Conservation (phyloP, 2,329 filamentous ascomycete species). For the Arthrobotrys sinensis region DNA sequence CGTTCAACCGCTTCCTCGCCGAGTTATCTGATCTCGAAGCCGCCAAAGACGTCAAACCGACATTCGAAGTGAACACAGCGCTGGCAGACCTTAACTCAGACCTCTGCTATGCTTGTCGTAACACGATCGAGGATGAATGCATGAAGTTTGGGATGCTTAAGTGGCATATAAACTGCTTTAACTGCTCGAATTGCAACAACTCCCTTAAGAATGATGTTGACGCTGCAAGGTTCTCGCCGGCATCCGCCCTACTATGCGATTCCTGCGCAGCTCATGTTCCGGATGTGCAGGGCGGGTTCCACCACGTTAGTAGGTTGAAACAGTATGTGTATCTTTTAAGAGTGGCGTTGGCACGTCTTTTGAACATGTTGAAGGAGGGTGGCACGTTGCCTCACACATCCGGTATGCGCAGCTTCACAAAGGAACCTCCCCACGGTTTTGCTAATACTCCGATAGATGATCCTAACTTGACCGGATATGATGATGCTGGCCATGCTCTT, state of each 20-base stretch:
- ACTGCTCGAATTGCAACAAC: constrained; percentile 78
- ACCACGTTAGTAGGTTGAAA: constrained; percentile 85
- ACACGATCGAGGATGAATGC: constrained; percentile 96
- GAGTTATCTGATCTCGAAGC: constrained; percentile 87
- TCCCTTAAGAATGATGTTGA: constrained; percentile 79
- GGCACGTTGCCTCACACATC: constrained; percentile 83
- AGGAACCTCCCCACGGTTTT: constrained; percentile 21
- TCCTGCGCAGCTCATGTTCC: constrained; percentile 75
- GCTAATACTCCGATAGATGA: constrained; percentile 73
- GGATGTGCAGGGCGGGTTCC: constrained; percentile 76
- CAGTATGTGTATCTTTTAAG: constrained; percentile 95
- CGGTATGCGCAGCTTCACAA: constrained; percentile 68
- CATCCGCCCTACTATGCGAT: constrained; percentile 78
- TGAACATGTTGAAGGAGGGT: constrained; percentile 87
- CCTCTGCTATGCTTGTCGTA: constrained; percentile 84
- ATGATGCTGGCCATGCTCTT: constrained; percentile 76
- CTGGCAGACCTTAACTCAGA: constrained; percentile 85
- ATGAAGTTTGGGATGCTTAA: constrained; percentile 80
- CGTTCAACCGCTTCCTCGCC: constrained; percentile 85
- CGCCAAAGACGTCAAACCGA: constrained; percentile 79
- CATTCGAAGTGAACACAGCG: constrained; percentile 77
- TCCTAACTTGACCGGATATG: constrained; percentile 77
- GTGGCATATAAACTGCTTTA: constrained; percentile 86
- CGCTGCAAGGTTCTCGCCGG: constrained; percentile 80
- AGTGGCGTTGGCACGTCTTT: constrained; percentile 88